These are phyloP conservation scores for Euryodendron excelsum DNA, from an alignment of 148 eudicot genomes.

Conservation along the genomic window DNA sequence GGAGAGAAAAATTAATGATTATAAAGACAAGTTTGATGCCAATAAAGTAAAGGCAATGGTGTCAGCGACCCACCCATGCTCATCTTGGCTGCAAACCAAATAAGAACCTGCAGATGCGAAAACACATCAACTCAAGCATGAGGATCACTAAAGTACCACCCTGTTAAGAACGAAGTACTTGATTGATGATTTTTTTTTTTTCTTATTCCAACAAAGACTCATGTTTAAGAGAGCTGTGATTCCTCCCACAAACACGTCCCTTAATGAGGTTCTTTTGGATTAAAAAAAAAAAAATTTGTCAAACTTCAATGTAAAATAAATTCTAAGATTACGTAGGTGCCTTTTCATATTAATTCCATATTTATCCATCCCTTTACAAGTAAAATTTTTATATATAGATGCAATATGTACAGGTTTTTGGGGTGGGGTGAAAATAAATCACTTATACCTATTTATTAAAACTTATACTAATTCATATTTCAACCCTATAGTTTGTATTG, in stretches of 20 bases:
- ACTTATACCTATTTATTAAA: not conserved
- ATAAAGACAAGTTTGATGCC: not conserved
- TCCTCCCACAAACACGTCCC: not conserved
- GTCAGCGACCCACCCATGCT: not conserved
- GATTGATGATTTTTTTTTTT: not conserved
- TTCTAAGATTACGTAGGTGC: not conserved
- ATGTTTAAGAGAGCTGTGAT: not conserved
- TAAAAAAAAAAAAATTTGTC: not conserved
- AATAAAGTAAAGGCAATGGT: not conserved
- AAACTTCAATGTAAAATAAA: not conserved
- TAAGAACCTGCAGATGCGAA: constrained; percentile 17
- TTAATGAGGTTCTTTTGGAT: not conserved
- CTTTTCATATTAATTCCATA: not conserved
- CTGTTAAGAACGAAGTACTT: not conserved
- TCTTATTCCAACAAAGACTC: not conserved
- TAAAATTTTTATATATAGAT: too few species aligned
- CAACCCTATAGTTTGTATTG: not conserved
- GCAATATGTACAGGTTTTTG: too few species aligned
- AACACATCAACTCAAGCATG: not conserved
- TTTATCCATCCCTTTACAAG: not conserved
- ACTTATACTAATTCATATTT: not conserved
- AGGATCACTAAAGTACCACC: not conserved
- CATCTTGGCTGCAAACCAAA: constrained; percentile 8
- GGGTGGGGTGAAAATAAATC: not conserved
- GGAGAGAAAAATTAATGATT: not conserved